Percentiles rank a stretch among this genome's conserved stretches.
These are phyloP conservation scores for Dysphania ambrosioides DNA, from an alignment of 148 eudicot species.

Conservation along the genomic window DNA sequence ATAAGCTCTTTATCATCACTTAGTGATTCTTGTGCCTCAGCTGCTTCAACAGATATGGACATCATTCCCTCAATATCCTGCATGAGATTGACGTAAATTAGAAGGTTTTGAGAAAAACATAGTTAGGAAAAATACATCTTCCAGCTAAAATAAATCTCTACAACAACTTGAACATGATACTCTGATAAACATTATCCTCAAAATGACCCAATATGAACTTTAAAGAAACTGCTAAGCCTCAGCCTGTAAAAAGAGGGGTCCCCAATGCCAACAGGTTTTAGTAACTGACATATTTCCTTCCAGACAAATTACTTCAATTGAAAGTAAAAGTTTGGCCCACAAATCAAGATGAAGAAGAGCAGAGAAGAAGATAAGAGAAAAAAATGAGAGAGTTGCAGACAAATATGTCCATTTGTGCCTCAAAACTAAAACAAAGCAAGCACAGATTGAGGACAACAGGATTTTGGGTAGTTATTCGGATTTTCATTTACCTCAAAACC, in stretches of 20 bases:
- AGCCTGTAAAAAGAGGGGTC: too few species aligned
- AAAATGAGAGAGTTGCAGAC: too few species aligned
- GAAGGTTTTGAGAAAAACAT: neutral
- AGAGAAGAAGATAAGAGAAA: too few species aligned
- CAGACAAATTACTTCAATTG: neutral
- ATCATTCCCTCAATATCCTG: slow-evolving; percentile 99
- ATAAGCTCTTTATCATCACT: slow-evolving; percentile 95
- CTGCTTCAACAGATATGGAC: slow-evolving; percentile 97
- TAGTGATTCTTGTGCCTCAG: slow-evolving; percentile 86
- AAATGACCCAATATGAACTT: neutral
- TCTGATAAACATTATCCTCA: neutral
- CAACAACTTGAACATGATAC: neutral
- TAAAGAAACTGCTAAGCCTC: neutral
- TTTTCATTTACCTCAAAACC: neutral
- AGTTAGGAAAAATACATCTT: neutral
- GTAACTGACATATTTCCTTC: neutral
- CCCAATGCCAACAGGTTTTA: neutral
- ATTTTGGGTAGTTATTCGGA: neutral
- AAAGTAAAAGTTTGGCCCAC: too few species aligned
- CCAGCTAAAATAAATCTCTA: neutral
- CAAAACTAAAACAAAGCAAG: neutral
- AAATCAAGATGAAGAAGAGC: too few species aligned
- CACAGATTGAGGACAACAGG: neutral
- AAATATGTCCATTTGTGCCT: neutral
- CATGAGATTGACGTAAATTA: slow-evolving; percentile 21